These are phyloP conservation scores for Yamadazyma sp. DNA, from an alignment of 1,139 yeast species.

Conservation along the genomic window DNA sequence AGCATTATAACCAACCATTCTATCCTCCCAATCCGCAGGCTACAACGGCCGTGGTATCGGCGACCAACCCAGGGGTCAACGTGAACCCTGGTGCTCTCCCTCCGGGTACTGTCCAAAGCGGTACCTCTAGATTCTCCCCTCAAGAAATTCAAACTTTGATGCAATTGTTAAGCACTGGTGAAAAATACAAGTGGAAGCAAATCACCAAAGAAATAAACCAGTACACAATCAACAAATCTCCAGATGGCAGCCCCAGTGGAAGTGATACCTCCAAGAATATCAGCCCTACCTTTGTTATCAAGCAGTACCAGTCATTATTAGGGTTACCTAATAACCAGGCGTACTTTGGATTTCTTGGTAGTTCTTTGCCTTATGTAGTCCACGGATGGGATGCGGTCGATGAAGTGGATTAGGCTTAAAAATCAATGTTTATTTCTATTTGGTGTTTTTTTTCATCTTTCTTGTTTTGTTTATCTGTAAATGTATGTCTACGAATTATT, in stretches of 20 bases:
- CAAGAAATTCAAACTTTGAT: constrained; percentile 41
- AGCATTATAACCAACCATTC: constrained; percentile 2
- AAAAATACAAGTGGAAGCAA: constrained; percentile 49
- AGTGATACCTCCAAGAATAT: constrained; percentile 31
- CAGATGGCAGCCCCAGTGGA: constrained; percentile 5
- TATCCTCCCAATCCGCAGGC: not conserved
- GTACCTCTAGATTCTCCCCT: constrained; percentile 28
- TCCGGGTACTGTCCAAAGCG: not conserved
- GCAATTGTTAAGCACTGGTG: constrained; percentile 42
- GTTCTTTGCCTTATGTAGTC: constrained; percentile 43
- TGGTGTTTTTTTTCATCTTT: too few relatives aligned
- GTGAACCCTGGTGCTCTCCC: too few relatives aligned
- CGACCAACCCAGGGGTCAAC: too few relatives aligned
- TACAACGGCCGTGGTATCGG: too few relatives aligned
- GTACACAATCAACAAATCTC: constrained; percentile 11
- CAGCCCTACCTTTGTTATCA: constrained; percentile 46
- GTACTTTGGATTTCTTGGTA: constrained; percentile 41
- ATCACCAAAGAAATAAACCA: constrained; percentile 44
- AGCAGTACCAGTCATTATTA: constrained; percentile 41
- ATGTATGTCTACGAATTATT: constrained; percentile 1
- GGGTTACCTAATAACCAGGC: constrained; percentile 43
- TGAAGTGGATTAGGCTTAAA: constrained; percentile 16
- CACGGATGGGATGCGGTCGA: constrained; percentile 43
- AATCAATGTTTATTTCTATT: too few relatives aligned
- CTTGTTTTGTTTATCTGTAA: too few relatives aligned